A percentile compares a stretch with the other conserved stretches of the same genome.
Conservation (phyloP, 257 asterid genomes). For the Sherardia arvensis region DNA sequence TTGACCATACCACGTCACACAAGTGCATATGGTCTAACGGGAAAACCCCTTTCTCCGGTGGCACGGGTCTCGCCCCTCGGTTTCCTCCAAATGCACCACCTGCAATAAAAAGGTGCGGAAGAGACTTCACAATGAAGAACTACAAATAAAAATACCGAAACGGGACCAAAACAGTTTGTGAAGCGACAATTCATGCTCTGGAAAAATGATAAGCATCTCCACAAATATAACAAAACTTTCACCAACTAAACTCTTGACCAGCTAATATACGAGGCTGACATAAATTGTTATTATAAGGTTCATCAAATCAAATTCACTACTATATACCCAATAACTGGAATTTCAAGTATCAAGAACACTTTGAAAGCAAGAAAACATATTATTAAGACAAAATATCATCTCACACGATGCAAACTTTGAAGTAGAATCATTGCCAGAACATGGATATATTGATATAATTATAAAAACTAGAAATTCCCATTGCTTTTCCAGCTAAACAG, state of each 20-base stretch:
- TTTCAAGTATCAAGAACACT: neutral
- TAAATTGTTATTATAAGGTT: neutral
- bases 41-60: constrained; percentile 91
- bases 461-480: neutral
- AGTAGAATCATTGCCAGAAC: neutral
- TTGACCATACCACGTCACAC: constrained; percentile 57
- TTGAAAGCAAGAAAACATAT: neutral
- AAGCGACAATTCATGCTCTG: neutral
- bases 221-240: neutral
- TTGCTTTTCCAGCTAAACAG: neutral
- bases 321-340: neutral
- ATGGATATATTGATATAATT: neutral
- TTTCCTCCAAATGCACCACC: constrained; percentile 98
- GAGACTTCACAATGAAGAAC: neutral
- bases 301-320: neutral
- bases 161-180: neutral
- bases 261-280: neutral
- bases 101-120: constrained; percentile 15
- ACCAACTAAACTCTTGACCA: neutral
- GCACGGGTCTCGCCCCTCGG: constrained; percentile 90
- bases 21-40: constrained; percentile 93
- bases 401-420: neutral
- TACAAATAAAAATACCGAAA: neutral
- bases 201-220: neutral
- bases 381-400: neutral